These are phyloP conservation scores for Mycena sanguinolenta DNA, from an alignment of 768 basidiomycete genomes.

Conservation along the genomic window DNA sequence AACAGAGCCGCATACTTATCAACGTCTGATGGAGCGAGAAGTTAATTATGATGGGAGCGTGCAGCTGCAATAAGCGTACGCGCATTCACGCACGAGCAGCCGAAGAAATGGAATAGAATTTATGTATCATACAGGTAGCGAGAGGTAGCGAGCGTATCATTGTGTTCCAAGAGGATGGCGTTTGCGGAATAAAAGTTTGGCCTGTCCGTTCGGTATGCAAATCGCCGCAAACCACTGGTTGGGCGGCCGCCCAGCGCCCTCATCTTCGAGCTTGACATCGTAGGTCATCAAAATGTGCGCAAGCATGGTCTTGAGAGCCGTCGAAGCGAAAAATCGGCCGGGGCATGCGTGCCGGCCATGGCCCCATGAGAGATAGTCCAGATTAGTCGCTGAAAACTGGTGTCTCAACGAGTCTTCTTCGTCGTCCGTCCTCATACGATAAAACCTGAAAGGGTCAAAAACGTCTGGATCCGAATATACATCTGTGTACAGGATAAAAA, in stretches of 20 bases:
- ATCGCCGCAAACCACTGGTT: slow-evolving; percentile 30
- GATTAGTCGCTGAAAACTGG: slow-evolving; percentile 19
- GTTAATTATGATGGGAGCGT: too few species aligned
- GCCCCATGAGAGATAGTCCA: slow-evolving; percentile 30
- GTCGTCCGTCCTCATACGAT: slow-evolving; percentile 18
- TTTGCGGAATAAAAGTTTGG: slow-evolving; percentile 32
- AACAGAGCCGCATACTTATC: too few species aligned
- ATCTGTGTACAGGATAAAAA: slow-evolving; percentile 33
- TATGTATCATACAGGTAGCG: too few species aligned
- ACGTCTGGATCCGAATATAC: slow-evolving; percentile 25
- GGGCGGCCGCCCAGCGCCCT: slow-evolving; percentile 33
- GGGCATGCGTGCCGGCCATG: slow-evolving; percentile 42
- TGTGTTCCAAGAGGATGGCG: slow-evolving; percentile 7
- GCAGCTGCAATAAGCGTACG: too few species aligned
- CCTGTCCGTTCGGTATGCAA: slow-evolving; percentile 27
- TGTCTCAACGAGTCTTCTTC: slow-evolving; percentile 13
- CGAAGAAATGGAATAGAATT: too few species aligned
- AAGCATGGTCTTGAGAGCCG: slow-evolving; percentile 26
- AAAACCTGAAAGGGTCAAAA: slow-evolving; percentile 32
- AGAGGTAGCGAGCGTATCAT: too few species aligned
- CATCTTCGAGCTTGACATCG: slow-evolving; percentile 36
- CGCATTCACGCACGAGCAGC: too few species aligned
- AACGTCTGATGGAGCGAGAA: too few species aligned
- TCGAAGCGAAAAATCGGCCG: slow-evolving; percentile 39
- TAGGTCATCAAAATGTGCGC: slow-evolving; percentile 28